These are phyloP conservation scores for Leavenworthia alabamica DNA, from an alignment of 345 rosid genomes.

Conservation along the genomic window DNA sequence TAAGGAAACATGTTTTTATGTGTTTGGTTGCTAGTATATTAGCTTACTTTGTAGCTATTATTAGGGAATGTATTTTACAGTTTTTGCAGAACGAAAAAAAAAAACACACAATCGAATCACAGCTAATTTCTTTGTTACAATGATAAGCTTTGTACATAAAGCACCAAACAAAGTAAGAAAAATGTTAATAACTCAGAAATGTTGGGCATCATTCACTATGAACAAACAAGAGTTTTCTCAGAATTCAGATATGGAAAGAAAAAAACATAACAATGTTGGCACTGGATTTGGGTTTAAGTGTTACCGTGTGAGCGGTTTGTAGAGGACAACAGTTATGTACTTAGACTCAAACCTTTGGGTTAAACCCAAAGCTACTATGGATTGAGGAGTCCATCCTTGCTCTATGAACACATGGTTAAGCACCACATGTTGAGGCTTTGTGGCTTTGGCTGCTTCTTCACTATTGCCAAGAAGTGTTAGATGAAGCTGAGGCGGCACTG, in stretches of 20 bases:
- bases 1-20: not conserved
- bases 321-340: conserved; percentile 82
- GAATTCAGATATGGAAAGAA: not conserved
- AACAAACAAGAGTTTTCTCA: conserved; percentile 19
- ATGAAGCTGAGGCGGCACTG: conserved; percentile 69
- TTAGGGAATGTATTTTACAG: not conserved
- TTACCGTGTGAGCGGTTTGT: conserved; percentile 69
- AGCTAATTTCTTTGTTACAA: conserved; percentile 10
- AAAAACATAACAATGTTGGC: not conserved
- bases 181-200: conserved; percentile 3
- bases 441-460: conserved; percentile 32
- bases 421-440: conserved; percentile 75
- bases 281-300: not conserved
- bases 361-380: conserved; percentile 72
- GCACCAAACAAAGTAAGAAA: conserved; percentile 6
- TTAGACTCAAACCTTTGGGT: conserved; percentile 86
- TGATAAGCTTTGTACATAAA: conserved; percentile 21
- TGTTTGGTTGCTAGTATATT: not conserved
- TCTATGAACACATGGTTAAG: conserved; percentile 84
- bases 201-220: conserved; percentile 24
- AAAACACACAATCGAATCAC: not conserved
- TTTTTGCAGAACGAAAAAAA: not conserved
- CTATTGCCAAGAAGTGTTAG: conserved; percentile 56
- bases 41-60: not conserved
- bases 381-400: conserved; percentile 71